Base-by-base conservation (phyloP, 164 flowering plant genomes). In the Liriodendron chinense region DNA sequence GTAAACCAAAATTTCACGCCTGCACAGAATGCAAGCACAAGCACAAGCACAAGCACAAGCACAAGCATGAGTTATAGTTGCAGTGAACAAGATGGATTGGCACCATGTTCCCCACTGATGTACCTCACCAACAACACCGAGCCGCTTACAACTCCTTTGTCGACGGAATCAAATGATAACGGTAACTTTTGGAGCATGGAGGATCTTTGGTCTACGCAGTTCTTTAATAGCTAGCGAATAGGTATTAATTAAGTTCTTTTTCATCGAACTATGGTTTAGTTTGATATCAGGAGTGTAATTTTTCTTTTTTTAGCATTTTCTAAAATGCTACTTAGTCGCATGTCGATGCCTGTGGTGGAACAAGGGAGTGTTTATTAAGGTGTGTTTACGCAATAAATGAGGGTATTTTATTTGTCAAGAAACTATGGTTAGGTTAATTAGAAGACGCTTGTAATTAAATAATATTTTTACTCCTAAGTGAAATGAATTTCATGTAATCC, bases 111-210 rank as follows among this genome's bases (percentile, higher is more conserved):
- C n/a, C 73, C 73, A 3, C 18, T 6, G 18, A 53, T 53, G 20
- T 43, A 34, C 49, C 3, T 22, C 47, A 61, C 20, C 20, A 9
- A 24, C 49, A 34, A 62, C 47, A 8, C 25, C 9, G 57, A 69
- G 4, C 24, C 71, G 4, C 12, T 69, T n/a, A 22, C 47, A 20
- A 47, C 25, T 2, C 71, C 59, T 12, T 16, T 64, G 59, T 25
- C 61, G 18, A 23, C 28, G 3, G 76, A 74, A 23, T 49, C 70
- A 34, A 34, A 34, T 53, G 59, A 12, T 23, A 10, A 20, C 6
- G 76, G 65, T 1, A 53, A 64, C 48, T 65, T 74, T 59, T 74
- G 76, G 76, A 43, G 22, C 70, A 64, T 74, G 62, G 70, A 65
- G 23, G 76, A 74, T 28, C 59, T 74, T 48, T 74, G 76, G 76